phyloP scores from a whole-genome alignment of 2,329 filamentous ascomycete species.

The Claviceps maximensis region DNA sequence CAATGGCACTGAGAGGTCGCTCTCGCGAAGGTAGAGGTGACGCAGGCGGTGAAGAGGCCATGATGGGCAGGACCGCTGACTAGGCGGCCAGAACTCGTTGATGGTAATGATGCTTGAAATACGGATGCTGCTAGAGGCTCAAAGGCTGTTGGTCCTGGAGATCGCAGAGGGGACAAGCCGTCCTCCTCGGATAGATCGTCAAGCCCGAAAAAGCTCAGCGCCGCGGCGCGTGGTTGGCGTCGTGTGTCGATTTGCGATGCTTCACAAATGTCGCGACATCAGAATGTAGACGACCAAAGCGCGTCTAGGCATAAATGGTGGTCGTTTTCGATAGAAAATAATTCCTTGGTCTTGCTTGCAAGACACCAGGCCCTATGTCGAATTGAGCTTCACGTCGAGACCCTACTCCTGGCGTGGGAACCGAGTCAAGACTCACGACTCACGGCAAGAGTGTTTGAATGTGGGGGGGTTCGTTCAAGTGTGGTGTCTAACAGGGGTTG shows the following conservation, averaged over 20 bases:
- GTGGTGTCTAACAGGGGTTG: not conserved
- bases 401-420: not conserved
- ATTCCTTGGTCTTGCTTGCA: not conserved
- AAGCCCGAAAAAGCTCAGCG: slow-evolving; percentile 3
- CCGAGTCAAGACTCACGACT: no score
- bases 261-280: not conserved
- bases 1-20: slow-evolving; percentile 70
- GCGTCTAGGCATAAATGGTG: not conserved
- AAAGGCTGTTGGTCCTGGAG: not conserved
- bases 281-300: not conserved
- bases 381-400: not conserved
- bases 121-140: not conserved
- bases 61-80: slow-evolving; percentile 19
- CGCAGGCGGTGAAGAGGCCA: slow-evolving; percentile 58
- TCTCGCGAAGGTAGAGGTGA: slow-evolving; percentile 46
- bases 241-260: slow-evolving; percentile 1
- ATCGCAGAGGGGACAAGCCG: not conserved
- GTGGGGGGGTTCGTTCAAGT: not conserved
- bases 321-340: not conserved
- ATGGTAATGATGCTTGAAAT: not conserved
- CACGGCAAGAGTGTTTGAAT: not conserved
- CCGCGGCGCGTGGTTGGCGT: slow-evolving; percentile 5
- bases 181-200: slow-evolving; percentile 2
- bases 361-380: not conserved
- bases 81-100: not conserved